These are phyloP conservation scores for Leccinum fuscescens DNA, from an alignment of 1,284 basidiomycete species.

Conservation along the genomic window DNA sequence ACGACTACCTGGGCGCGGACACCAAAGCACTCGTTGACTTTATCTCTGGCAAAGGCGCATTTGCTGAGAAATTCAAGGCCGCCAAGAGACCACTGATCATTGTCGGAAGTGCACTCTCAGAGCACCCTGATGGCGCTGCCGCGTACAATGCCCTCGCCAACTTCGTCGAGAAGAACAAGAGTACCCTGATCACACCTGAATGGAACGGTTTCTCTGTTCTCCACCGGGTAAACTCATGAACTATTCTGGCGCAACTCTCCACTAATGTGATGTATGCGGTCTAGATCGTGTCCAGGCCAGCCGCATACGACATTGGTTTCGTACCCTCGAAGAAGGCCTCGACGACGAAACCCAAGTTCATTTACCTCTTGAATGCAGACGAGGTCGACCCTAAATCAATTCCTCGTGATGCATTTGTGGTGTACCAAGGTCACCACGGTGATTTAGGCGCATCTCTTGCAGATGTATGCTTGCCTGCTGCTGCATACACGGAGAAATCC, in stretches of 20 bases:
- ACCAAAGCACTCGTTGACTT: constrained; percentile 81
- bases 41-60: constrained; percentile 73
- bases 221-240: constrained; percentile 66
- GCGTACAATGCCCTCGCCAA: constrained; percentile 79
- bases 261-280: constrained; percentile 14
- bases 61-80: constrained; percentile 84
- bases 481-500: constrained; percentile 96
- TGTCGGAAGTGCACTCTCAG: constrained; percentile 84
- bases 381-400: constrained; percentile 91
- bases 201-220: constrained; percentile 97
- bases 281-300: constrained; percentile 85
- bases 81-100: constrained; percentile 96
- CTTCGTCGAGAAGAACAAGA: constrained; percentile 79
- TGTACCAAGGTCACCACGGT: constrained; percentile 99
- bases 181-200: constrained; percentile 77
- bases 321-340: constrained; percentile 80
- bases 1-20: constrained; percentile 85
- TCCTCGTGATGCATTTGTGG: constrained; percentile 92
- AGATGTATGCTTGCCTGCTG: constrained; percentile 91
- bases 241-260: constrained; percentile 16
- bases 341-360: constrained; percentile 84
- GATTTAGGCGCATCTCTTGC: constrained; percentile 96
- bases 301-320: constrained; percentile 95
- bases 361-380: constrained; percentile 97
- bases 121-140: constrained; percentile 84